A percentile compares a stretch with the other conserved stretches of the same genome.
Conservation (phyloP, 805 yeast genomes). For the Candida pseudofarinosa region DNA sequence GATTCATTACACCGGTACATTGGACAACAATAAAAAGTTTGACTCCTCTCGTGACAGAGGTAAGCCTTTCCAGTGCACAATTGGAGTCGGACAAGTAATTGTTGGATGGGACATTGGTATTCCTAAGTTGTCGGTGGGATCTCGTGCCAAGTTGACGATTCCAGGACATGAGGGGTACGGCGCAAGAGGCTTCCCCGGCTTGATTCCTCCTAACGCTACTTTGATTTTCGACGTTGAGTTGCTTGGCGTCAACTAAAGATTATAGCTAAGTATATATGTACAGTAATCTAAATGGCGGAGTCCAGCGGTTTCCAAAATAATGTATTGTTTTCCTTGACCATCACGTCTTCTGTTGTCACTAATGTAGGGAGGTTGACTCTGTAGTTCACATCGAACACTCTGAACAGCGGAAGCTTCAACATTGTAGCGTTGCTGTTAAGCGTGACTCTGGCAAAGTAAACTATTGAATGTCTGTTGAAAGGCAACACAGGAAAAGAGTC, state of each 20-base stretch:
- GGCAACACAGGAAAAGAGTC: constrained; percentile 56
- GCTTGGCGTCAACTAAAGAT: constrained; percentile 46
- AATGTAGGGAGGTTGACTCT: constrained; percentile 54
- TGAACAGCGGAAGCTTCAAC: constrained; percentile 53
- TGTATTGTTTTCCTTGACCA: constrained; percentile 10
- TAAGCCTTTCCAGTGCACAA: constrained; percentile 87
- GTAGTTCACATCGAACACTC: constrained; percentile 65
- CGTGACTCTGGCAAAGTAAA: constrained; percentile 20
- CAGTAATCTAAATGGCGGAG: background rate
- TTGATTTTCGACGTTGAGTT: constrained; percentile 82
- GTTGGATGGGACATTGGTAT: constrained; percentile 96
- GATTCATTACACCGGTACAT: constrained; percentile 93
- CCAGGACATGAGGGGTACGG: constrained; percentile 95
- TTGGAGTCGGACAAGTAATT: constrained; percentile 96
- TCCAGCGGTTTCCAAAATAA: constrained; percentile 12
- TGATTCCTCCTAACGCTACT: constrained; percentile 95
- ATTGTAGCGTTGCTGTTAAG: constrained; percentile 7
- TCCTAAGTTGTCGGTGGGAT: constrained; percentile 88
- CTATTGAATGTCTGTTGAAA: constrained; percentile 45
- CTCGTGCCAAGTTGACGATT: constrained; percentile 87
- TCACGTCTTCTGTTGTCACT: constrained; percentile 18
- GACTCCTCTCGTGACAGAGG: constrained; percentile 95
- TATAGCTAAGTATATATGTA: background rate
- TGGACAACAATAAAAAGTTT: constrained; percentile 92
- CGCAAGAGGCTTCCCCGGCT: constrained; percentile 90